These are phyloP conservation scores for Flaveria trinervia DNA, from an alignment of 129 eudicot species.

Conservation along the genomic window DNA sequence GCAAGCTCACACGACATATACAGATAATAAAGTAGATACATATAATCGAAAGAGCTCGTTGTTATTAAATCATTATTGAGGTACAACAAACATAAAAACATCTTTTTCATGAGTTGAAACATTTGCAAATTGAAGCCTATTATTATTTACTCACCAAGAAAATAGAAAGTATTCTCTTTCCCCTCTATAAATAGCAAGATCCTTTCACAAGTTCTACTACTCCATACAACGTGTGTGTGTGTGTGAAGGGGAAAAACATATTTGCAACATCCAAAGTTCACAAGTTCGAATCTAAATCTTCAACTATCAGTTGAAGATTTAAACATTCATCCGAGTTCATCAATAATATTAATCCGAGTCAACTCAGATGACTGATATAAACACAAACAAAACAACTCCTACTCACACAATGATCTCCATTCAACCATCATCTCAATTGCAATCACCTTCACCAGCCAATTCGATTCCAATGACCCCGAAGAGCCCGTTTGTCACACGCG, in stretches of 20 bases:
- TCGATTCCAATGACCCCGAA: constrained; percentile 47
- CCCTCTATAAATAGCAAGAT: constrained; percentile 32
- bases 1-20: too few relatives aligned
- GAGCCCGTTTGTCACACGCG: constrained; percentile 45
- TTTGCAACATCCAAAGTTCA: background rate
- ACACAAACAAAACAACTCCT: constrained; percentile 7
- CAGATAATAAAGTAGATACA: too few relatives aligned
- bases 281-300: background rate
- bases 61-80: too few relatives aligned
- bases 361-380: constrained; percentile 21
- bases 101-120: too few relatives aligned
- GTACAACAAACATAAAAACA: too few relatives aligned
- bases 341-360: too few relatives aligned
- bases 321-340: too few relatives aligned
- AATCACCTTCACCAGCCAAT: constrained; percentile 36
- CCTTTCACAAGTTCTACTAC: constrained; percentile 21
- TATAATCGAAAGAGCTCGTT: too few relatives aligned
- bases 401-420: constrained; percentile 16
- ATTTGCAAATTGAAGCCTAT: too few relatives aligned
- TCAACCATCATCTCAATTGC: constrained; percentile 29
- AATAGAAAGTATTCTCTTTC: background rate
- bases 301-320: too few relatives aligned
- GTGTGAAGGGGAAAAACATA: background rate
- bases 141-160: background rate
- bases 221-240: constrained; percentile 10